Evolutionary conservation across 2,329 filamentous ascomycete genomes (phyloP).

Genomic region (Microascus cirrosus): DNA sequence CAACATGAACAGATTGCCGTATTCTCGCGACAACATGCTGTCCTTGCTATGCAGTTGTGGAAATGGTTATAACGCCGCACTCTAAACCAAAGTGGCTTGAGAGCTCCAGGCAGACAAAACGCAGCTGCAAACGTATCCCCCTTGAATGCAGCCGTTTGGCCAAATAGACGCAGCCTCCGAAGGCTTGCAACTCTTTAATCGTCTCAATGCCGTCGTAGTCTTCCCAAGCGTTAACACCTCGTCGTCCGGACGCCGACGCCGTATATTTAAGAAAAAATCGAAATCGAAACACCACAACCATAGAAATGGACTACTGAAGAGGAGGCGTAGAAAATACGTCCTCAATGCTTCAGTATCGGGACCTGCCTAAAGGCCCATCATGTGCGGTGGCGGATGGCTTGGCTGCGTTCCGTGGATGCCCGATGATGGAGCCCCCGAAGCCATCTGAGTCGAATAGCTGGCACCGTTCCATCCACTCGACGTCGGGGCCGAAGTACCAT

Average conservation of each 20-base stretch:
- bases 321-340: neutral
- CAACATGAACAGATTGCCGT: neutral
- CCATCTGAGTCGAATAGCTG: conserved; percentile 8
- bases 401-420: conserved; percentile 9
- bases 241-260: conserved; percentile 1
- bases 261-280: conserved; percentile 1
- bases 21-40: conserved; percentile 1
- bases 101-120: neutral
- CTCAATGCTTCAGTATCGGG: neutral
- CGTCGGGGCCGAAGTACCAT: neutral
- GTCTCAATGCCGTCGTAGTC: neutral
- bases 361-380: conserved; percentile 19
- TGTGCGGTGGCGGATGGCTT: conserved; percentile 15
- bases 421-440: conserved; percentile 10
- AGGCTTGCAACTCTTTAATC: neutral
- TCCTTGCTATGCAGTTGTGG: conserved; percentile 2
- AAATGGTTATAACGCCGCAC: conserved; percentile 1
- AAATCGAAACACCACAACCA: neutral
- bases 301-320: neutral
- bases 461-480: conserved; percentile 3
- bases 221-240: conserved; percentile 1
- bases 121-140: neutral
- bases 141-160: neutral
- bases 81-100: neutral
- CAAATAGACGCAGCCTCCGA: neutral